Evolutionary conservation across 2,329 filamentous ascomycete genomes (phyloP).

Genomic region (Ambrosiella cleistominuta): DNA sequence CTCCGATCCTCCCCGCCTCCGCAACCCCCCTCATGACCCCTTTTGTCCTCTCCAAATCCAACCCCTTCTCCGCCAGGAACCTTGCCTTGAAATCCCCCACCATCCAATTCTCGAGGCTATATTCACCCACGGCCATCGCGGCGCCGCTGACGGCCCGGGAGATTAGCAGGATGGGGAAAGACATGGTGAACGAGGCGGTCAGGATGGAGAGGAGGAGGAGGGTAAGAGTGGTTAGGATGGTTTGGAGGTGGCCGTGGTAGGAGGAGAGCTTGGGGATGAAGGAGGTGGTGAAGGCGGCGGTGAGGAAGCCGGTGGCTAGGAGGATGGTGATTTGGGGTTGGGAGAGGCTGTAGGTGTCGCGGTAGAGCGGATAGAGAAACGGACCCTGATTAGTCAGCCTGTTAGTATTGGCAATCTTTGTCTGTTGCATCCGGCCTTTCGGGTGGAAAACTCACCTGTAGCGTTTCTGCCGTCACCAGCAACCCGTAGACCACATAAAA

Average conservation of each 20-base stretch:
- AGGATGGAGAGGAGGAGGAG: constrained; percentile 37
- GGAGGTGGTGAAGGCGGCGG: constrained; percentile 27
- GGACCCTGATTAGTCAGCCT: constrained; percentile 16
- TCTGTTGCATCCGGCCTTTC: not conserved
- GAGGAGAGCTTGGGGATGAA: constrained; percentile 32
- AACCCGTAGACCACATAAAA: constrained; percentile 30
- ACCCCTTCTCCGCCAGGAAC: constrained; percentile 23
- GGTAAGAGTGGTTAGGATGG: constrained; percentile 32
- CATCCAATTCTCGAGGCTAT: constrained; percentile 44
- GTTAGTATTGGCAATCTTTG: not conserved
- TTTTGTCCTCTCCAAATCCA: constrained; percentile 29
- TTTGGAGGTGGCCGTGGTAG: constrained; percentile 30
- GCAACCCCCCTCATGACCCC: constrained; percentile 38
- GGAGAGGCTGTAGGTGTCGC: constrained; percentile 19
- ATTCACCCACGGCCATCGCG: constrained; percentile 38
- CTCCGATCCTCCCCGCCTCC: constrained; percentile 18
- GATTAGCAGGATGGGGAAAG: constrained; percentile 27
- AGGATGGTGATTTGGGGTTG: constrained; percentile 21
- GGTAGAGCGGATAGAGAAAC: constrained; percentile 22
- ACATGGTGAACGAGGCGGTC: constrained; percentile 27
- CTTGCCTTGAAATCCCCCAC: constrained; percentile 34
- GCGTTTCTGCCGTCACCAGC: constrained; percentile 34
- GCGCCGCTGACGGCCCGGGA: constrained; percentile 38
- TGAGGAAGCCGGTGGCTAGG: constrained; percentile 27
- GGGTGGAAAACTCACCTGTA: constrained; percentile 23